These are phyloP conservation scores for Ottelia alismoides DNA, from an alignment of 106 monocot species.

Conservation along the genomic window DNA sequence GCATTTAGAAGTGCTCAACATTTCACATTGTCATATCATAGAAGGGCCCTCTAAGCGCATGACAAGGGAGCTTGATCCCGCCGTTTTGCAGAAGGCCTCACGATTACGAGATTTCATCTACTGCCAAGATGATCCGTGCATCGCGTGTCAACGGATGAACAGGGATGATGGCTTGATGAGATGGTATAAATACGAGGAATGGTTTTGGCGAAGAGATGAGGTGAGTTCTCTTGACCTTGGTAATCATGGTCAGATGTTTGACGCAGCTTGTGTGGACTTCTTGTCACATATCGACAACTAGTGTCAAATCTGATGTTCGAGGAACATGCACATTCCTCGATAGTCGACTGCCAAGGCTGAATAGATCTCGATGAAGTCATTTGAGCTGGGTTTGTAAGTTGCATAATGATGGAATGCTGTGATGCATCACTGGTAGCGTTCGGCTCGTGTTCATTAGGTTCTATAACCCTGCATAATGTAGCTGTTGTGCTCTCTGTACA, in stretches of 20 bases:
- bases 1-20: constrained; percentile 69
- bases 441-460: too few species aligned
- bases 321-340: too few species aligned
- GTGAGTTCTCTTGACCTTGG: constrained; percentile 48
- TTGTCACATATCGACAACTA: too few species aligned
- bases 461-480: too few species aligned
- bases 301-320: too few species aligned
- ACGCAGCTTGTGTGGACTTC: constrained; percentile 26
- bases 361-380: too few species aligned
- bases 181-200: constrained; percentile 84
- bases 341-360: too few species aligned
- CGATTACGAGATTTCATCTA: constrained; percentile 43
- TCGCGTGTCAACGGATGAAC: constrained; percentile 48
- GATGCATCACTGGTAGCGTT: too few species aligned
- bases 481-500: too few species aligned
- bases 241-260: constrained; percentile 57
- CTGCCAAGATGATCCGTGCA: constrained; percentile 40
- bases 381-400: too few species aligned
- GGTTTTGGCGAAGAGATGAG: constrained; percentile 79
- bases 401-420: too few species aligned
- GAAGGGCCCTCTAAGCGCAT: constrained; percentile 27
- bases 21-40: constrained; percentile 67
- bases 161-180: constrained; percentile 77
- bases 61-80: constrained; percentile 21
- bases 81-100: constrained; percentile 31